Percentiles rank a stretch among this genome's conserved stretches.
Conservation (phyloP, 345 rosid species). For the Moricandia moricandioides region DNA sequence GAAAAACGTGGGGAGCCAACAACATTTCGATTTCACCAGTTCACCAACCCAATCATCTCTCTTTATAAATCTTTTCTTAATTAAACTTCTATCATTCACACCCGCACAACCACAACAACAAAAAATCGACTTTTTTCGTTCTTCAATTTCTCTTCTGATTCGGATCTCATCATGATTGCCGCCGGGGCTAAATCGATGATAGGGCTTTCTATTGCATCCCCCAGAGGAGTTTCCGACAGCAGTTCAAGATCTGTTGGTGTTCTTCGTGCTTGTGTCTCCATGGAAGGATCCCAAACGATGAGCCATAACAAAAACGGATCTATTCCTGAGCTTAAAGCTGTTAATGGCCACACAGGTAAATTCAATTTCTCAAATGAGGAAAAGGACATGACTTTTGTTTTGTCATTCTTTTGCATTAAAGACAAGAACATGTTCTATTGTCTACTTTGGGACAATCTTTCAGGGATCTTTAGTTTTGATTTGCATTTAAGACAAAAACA, state of each 20-base stretch:
- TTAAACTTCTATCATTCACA: no score
- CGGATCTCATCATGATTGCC: conserved; percentile 19
- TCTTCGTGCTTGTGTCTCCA: conserved; percentile 38
- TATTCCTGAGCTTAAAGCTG: conserved; percentile 24
- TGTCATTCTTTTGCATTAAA: no score
- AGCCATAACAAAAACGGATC: conserved; percentile 31
- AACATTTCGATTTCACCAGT: no score
- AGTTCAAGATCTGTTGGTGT: conserved; percentile 31
- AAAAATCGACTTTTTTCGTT: background rate
- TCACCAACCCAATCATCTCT: no score
- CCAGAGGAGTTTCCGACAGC: conserved; percentile 16
- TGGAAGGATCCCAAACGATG: conserved; percentile 35
- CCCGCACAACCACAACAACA: no score
- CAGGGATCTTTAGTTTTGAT: background rate
- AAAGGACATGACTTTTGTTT: conserved; percentile 15
- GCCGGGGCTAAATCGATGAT: conserved; percentile 31
- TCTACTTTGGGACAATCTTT: conserved; percentile 24
- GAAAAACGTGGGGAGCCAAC: no score
- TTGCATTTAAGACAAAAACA: background rate
- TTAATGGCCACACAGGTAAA: conserved; percentile 29
- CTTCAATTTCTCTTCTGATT: background rate
- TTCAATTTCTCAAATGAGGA: background rate
- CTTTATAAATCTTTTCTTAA: no score
- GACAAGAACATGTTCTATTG: conserved; percentile 45
- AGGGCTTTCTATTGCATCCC: conserved; percentile 29